phyloP scores from a whole-genome alignment of 495 filamentous ascomycete species.

The Chaetomium cochliodes region DNA sequence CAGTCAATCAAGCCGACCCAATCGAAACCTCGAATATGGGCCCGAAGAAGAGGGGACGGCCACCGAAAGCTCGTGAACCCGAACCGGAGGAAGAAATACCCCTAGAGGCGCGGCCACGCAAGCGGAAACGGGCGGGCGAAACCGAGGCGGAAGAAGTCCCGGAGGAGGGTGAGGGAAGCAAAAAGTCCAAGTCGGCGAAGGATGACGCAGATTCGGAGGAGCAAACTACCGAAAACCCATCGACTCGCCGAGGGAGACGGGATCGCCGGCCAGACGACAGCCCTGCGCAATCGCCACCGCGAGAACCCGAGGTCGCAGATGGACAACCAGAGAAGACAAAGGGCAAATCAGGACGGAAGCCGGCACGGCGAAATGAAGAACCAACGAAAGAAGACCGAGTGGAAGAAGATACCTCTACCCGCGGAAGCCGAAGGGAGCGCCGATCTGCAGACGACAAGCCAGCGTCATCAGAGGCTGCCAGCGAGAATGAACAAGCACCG shows the following conservation, averaged over 20 bases:
- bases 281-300: conserved; percentile 7
- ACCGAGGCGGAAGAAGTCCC: conserved; percentile 1
- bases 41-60: conserved; percentile 29
- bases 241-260: conserved; percentile 18
- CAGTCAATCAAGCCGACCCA: not conserved
- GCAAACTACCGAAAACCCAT: conserved; percentile 5
- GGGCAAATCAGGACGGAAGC: conserved; percentile 1
- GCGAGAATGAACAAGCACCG: not conserved
- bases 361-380: not conserved
- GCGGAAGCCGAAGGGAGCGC: conserved; percentile 24
- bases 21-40: not conserved
- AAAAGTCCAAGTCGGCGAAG: not conserved
- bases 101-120: conserved; percentile 21
- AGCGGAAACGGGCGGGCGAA: conserved; percentile 17
- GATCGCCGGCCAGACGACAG: conserved; percentile 15
- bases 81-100: conserved; percentile 8
- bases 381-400: not conserved
- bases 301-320: not conserved
- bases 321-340: not conserved
- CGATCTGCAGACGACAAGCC: conserved; percentile 20
- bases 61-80: conserved; percentile 13
- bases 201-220: not conserved
- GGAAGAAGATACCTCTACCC: conserved; percentile 8
- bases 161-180: conserved; percentile 3
- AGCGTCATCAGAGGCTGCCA: not conserved